Conservation (phyloP, 179 eudicot species). For the Amaranthus tricolor region DNA sequence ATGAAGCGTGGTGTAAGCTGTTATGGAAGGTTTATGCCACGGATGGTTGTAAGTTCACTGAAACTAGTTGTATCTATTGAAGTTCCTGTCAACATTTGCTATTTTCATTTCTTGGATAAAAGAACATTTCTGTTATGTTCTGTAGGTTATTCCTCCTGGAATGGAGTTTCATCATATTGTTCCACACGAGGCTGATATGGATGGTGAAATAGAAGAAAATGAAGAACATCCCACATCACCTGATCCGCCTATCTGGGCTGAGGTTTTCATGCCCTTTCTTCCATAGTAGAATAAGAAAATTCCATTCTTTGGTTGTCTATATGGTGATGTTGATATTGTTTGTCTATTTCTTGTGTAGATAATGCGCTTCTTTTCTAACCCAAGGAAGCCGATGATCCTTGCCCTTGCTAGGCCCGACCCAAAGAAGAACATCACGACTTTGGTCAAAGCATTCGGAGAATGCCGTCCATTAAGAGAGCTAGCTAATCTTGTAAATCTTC, state of each 20-base stretch:
- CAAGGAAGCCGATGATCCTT: slow-evolving; percentile 93
- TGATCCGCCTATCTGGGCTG: slow-evolving; percentile 63
- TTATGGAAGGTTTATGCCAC: slow-evolving; percentile 94
- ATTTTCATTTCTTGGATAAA: background rate
- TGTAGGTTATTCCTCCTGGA: slow-evolving; percentile 91
- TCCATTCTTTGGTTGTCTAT: background rate
- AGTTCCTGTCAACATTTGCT: background rate
- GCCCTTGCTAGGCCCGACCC: slow-evolving; percentile 99
- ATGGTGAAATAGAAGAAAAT: slow-evolving; percentile 62
- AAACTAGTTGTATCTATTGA: slow-evolving; percentile 1
- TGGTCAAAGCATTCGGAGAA: slow-evolving; percentile 98
- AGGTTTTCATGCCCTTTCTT: slow-evolving; percentile 31
- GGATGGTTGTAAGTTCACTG: slow-evolving; percentile 71
- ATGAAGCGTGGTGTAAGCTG: slow-evolving; percentile 87
- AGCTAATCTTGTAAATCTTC: slow-evolving; percentile 70
- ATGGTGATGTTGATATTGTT: background rate
- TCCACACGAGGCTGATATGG: slow-evolving; percentile 70
- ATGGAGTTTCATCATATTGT: slow-evolving; percentile 91
- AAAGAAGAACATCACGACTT: slow-evolving; percentile 82
- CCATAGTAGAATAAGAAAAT: background rate
- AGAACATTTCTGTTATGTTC: background rate
- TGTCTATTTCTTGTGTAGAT: slow-evolving; percentile 46
- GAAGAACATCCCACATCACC: slow-evolving; percentile 55
- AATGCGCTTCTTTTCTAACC: slow-evolving; percentile 87
- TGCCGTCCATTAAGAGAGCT: slow-evolving; percentile 85